Evolutionary conservation across 129 eudicot species (phyloP).

Genomic region (Escallonia herrerae): DNA sequence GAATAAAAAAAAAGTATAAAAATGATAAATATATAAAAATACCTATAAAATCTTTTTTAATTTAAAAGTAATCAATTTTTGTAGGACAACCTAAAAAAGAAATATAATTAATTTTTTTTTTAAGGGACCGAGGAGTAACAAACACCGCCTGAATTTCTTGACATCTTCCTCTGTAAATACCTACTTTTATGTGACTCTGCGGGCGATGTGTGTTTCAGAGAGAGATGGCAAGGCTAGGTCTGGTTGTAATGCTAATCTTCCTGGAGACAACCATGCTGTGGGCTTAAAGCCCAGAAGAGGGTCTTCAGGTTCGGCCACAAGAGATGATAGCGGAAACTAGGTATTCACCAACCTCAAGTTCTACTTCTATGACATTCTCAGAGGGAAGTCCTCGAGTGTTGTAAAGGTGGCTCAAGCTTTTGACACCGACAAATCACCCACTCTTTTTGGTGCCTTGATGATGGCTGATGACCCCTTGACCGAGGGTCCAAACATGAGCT

Average conservation of each 20-base stretch:
- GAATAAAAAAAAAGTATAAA: no score
- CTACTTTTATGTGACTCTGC: no score
- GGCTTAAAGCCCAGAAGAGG: not conserved
- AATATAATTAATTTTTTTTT: no score
- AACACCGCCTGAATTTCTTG: no score
- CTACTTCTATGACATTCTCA: slow-evolving; percentile 6
- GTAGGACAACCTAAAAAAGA: no score
- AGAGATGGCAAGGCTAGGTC: slow-evolving; percentile 15
- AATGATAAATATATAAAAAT: no score
- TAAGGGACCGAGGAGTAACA: no score
- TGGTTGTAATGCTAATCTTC: not conserved
- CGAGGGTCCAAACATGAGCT: not conserved
- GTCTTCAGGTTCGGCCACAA: not conserved
- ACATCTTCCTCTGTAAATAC: no score
- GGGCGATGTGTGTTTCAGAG: not conserved
- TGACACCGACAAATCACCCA: not conserved
- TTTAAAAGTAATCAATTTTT: no score
- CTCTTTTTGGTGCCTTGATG: not conserved
- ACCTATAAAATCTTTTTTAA: no score
- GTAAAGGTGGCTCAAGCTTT: not conserved
- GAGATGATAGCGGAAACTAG: slow-evolving; percentile 6
- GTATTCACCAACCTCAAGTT: slow-evolving; percentile 7
- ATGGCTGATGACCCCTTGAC: slow-evolving; percentile 11
- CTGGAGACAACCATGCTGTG: no score
- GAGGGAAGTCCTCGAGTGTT: not conserved